Evolutionary conservation across 768 basidiomycete species (phyloP).

Genomic region (Boletellus emodensis): DNA sequence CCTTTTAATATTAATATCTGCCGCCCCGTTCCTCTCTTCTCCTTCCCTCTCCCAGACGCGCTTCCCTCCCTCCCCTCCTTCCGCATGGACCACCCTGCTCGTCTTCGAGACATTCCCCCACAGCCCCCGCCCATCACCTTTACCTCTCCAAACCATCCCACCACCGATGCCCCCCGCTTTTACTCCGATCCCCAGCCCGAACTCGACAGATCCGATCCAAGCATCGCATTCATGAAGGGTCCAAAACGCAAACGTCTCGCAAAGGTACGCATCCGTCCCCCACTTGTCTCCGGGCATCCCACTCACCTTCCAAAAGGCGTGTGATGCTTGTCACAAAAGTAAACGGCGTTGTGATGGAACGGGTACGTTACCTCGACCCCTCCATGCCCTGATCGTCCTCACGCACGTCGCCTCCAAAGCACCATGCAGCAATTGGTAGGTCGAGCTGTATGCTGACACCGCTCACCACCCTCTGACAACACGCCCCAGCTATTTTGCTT

Average conservation of each 20-base stretch:
- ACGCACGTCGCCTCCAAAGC: slow-evolving; percentile 37
- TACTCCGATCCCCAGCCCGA: slow-evolving; percentile 19
- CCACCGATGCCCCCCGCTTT: slow-evolving; percentile 20
- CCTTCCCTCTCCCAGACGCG: slow-evolving; percentile 1
- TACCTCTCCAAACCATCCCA: slow-evolving; percentile 17
- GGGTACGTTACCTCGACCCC: slow-evolving; percentile 40
- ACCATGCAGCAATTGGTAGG: slow-evolving; percentile 78
- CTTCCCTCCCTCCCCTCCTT: neutral
- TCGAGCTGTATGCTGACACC: slow-evolving; percentile 4
- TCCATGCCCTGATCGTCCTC: slow-evolving; percentile 4
- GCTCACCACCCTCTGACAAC: slow-evolving; percentile 3
- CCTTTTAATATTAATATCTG: slow-evolving; percentile 21
- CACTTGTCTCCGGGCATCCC: neutral
- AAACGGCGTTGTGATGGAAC: slow-evolving; percentile 83
- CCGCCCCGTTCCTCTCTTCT: slow-evolving; percentile 1
- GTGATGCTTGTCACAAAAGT: slow-evolving; percentile 82
- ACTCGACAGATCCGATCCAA: slow-evolving; percentile 29
- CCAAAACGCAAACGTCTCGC: slow-evolving; percentile 53
- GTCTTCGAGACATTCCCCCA: slow-evolving; percentile 16
- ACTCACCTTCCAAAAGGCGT: slow-evolving; percentile 42
- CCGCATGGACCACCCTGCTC: slow-evolving; percentile 37
- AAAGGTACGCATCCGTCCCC: slow-evolving; percentile 35
- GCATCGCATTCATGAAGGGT: slow-evolving; percentile 45
- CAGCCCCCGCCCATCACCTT: slow-evolving; percentile 23
- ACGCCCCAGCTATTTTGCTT: slow-evolving; percentile 64